Percentiles rank a stretch among this genome's conserved stretches.
Conservation (phyloP, 805 yeast species). For the Monosporozyma servazzii region DNA sequence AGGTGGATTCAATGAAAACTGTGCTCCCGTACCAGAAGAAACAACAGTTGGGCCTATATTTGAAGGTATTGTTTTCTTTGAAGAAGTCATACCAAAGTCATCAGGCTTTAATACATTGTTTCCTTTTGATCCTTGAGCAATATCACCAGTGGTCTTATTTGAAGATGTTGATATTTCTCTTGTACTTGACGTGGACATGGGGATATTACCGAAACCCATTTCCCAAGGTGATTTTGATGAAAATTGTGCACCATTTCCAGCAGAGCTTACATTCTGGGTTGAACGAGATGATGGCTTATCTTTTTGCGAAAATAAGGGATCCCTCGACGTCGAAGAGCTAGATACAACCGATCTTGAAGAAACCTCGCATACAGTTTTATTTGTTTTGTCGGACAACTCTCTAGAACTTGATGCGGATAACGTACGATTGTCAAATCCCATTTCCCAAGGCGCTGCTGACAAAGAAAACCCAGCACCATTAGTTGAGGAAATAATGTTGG, state of each 20-base stretch:
- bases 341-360: neutral
- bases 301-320: neutral
- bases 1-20: neutral
- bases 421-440: neutral
- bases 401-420: neutral
- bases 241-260: neutral
- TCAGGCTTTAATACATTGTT: neutral
- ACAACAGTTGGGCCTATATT: neutral
- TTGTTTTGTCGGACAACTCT: neutral
- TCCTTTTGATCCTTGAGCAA: neutral
- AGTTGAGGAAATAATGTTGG: neutral
- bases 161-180: neutral
- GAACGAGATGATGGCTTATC: neutral
- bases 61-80: neutral
- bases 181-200: conserved; percentile 1
- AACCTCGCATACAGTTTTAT: neutral
- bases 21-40: neutral
- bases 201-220: neutral
- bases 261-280: neutral
- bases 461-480: neutral
- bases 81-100: neutral
- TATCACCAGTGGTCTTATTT: neutral
- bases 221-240: neutral
- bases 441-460: neutral
- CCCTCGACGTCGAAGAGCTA: neutral